These are phyloP conservation scores for Polymyxa betae DNA, from an alignment of 208 protist genomes.

Conservation along the genomic window DNA sequence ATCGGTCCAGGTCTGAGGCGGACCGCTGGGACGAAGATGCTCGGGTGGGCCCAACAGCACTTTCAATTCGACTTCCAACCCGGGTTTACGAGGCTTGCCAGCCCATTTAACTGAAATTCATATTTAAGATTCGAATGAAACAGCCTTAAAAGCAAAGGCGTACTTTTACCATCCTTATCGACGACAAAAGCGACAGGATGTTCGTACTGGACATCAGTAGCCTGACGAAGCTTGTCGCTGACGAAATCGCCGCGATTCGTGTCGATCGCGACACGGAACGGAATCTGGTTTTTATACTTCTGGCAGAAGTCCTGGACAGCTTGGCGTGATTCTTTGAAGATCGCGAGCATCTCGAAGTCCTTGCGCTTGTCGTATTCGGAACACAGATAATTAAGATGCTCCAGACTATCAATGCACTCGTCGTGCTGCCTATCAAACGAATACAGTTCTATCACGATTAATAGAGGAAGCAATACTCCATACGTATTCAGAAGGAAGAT, in stretches of 20 bases:
- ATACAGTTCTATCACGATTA: neutral
- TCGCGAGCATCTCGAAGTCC: neutral
- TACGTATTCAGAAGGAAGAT: neutral
- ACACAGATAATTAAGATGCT: neutral
- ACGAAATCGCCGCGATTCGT: neutral
- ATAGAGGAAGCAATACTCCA: neutral
- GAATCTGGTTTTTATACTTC: neutral
- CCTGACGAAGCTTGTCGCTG: neutral
- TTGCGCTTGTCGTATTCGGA: neutral
- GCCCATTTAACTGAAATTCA: neutral
- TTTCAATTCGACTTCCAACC: neutral
- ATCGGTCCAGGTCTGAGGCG: neutral
- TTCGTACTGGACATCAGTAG: neutral
- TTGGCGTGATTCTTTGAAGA: neutral
- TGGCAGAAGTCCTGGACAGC: neutral
- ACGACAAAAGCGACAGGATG: neutral
- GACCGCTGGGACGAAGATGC: neutral
- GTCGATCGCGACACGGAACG: neutral
- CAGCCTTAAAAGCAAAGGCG: neutral
- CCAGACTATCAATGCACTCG: neutral
- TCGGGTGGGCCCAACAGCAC: neutral
- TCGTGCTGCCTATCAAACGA: neutral
- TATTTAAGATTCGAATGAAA: neutral
- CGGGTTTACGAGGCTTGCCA: constrained; percentile 11
- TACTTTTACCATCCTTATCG: neutral